Evolutionary conservation across 305 asterid species (phyloP), one percentile per base, ranked within the genome.

Genomic region (Fraxinus xanthoxyloides): DNA sequence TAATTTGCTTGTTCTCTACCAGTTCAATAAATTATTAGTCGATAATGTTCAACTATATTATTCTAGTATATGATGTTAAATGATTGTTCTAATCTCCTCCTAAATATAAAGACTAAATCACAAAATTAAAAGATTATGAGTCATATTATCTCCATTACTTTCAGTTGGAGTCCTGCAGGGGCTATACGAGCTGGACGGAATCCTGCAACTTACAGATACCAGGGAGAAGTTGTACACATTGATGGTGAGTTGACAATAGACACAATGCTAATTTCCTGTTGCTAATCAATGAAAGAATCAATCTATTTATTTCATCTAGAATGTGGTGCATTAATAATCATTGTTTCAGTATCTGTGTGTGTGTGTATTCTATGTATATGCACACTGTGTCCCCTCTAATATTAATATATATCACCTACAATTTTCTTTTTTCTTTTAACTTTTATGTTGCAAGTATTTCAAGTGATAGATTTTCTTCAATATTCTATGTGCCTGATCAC

Each of bases 81-180:
- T 69, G n/a, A 65, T 69, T 69, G 30, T 65, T 36, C 26, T 76
- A 26, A 63, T 40, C 61, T 38, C 28, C 65, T 56, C 31, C 43
- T 48, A 13, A 38, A 24, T 75, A 76, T 19, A 28, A 13, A 17
- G 30, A 75, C 75, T 69, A 34, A 5, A 28, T 69, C 75, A 69
- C 35, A 67, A 10, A 79, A 75, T 35, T 19, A 32, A 46, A 24
- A 63, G 40, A 83, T 48, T 17, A 17, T 40, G 43, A 81, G 19
- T 48, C 54, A 65, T 82, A 21, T 75, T 80, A 46, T 70, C 73
- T 17, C 6, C 36, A 23, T 2, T 51, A 17, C 35, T 54, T 88
- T 81, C 95, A 95, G 99, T 86, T 95, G 99, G 99, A 94, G 90
- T 87, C 99, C 98, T 38, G 95, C 91, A 26, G 99, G 99, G 61